phyloP scores from a whole-genome alignment of 202 grass and related monocot genomes.

The Hordeum pubiflorum region DNA sequence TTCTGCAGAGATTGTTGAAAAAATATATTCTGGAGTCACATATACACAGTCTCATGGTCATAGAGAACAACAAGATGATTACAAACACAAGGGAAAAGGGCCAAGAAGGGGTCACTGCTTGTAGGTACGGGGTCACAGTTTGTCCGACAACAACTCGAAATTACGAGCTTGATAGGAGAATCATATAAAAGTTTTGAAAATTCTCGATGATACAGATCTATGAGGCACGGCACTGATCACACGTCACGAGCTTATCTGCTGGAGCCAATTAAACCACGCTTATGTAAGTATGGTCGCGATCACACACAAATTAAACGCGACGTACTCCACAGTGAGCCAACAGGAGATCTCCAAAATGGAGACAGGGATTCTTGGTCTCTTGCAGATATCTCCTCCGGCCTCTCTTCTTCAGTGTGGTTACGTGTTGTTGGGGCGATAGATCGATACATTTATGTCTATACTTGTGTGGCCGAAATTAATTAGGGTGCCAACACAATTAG shows the following conservation, averaged over 20 bases:
- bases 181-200: background rate
- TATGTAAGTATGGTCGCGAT: background rate
- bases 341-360: background rate
- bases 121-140: constrained; percentile 64
- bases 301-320: background rate
- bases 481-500: background rate
- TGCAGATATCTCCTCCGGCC: background rate
- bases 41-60: background rate
- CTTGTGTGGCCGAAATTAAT: background rate
- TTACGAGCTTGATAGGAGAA: background rate
- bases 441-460: background rate
- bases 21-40: background rate
- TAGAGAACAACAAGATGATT: background rate
- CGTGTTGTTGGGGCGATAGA: too few species aligned
- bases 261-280: background rate
- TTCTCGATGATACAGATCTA: constrained; percentile 8
- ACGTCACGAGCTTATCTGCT: constrained; percentile 28
- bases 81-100: background rate
- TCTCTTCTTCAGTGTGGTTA: background rate
- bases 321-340: background rate
- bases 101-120: constrained; percentile 22
- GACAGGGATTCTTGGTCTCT: background rate
- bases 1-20: background rate
- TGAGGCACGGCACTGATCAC: background rate
- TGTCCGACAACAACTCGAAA: constrained; percentile 28